Conservation (phyloP, 139 green algal species). For the Coelastrella sp. region DNA sequence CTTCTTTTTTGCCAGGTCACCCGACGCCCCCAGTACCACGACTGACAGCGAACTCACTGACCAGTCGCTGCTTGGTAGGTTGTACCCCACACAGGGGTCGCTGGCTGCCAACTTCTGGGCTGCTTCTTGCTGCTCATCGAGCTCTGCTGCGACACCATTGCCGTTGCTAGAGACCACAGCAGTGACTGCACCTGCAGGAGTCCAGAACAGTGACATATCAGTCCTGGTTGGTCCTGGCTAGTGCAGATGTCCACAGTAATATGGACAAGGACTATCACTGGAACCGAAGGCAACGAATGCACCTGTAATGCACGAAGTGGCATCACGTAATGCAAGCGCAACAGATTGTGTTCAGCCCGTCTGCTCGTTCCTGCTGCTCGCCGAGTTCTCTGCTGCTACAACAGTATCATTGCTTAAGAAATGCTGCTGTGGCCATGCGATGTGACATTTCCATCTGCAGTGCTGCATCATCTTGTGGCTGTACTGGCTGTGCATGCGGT, state of each 20-base stretch:
- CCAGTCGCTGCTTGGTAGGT: constrained; percentile 42
- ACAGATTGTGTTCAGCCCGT: too few relatives aligned
- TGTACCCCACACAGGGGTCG: constrained; percentile 22
- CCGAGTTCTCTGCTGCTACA: too few relatives aligned
- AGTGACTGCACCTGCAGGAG: neutral
- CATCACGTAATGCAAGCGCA: too few relatives aligned
- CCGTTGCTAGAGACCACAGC: neutral
- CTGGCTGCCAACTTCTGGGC: constrained; percentile 6
- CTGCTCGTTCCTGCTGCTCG: too few relatives aligned
- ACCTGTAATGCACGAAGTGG: too few relatives aligned
- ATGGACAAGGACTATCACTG: neutral
- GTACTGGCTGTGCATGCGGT: neutral
- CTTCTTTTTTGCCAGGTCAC: constrained; percentile 99
- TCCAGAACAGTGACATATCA: neutral
- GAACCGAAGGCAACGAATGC: too few relatives aligned
- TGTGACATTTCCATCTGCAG: neutral
- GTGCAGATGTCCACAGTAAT: neutral
- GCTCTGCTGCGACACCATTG: constrained; percentile 30
- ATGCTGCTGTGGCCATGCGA: too few relatives aligned
- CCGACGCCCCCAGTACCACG: constrained; percentile 95
- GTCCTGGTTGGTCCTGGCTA: neutral
- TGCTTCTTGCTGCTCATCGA: constrained; percentile 33
- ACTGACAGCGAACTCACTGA: constrained; percentile 63
- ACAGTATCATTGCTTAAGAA: too few relatives aligned
- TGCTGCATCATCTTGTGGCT: neutral